These are phyloP conservation scores for Anthoceros angustus DNA, from an alignment of 225 moss, liverwort and hornwort species.

Conservation along the genomic window DNA sequence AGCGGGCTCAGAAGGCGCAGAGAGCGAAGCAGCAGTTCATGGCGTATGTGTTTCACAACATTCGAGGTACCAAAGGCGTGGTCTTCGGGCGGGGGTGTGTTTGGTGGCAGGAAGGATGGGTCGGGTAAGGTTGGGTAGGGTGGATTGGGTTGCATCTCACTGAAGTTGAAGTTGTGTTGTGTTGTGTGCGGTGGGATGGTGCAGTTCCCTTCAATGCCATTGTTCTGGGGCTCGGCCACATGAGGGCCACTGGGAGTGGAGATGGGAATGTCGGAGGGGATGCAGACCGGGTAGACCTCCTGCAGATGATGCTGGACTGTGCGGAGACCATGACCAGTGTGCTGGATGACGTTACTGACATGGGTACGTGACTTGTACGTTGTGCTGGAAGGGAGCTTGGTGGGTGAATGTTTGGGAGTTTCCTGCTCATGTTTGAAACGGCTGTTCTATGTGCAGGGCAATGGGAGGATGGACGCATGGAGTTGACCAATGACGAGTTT, in stretches of 20 bases:
- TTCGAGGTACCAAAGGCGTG: conserved; percentile 29
- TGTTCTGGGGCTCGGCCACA: conserved; percentile 62
- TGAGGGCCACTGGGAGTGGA: conserved; percentile 38
- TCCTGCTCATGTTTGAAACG: background rate
- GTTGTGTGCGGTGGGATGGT: background rate
- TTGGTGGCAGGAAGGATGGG: background rate
- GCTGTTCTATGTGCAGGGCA: conserved; percentile 27
- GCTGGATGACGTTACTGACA: conserved; percentile 64
- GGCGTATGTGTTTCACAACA: conserved; percentile 72
- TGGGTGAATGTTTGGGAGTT: background rate
- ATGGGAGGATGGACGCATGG: conserved; percentile 75
- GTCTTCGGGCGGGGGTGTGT: background rate
- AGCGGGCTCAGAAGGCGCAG: conserved; percentile 50
- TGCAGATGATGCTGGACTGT: conserved; percentile 81
- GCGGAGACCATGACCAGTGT: conserved; percentile 73
- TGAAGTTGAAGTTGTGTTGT: background rate
- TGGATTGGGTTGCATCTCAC: background rate
- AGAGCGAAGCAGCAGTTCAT: conserved; percentile 64
- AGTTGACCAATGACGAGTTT: conserved; percentile 54
- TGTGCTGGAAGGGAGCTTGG: too few species aligned
- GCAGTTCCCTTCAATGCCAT: conserved; percentile 72
- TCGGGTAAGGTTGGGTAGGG: too few species aligned
- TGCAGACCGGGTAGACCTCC: conserved; percentile 49
- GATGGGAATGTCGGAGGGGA: conserved; percentile 17
- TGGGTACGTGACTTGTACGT: conserved; percentile 28